Evolutionary conservation across 495 filamentous ascomycete genomes (phyloP).

Genomic region (Talaromyces thailandensis): DNA sequence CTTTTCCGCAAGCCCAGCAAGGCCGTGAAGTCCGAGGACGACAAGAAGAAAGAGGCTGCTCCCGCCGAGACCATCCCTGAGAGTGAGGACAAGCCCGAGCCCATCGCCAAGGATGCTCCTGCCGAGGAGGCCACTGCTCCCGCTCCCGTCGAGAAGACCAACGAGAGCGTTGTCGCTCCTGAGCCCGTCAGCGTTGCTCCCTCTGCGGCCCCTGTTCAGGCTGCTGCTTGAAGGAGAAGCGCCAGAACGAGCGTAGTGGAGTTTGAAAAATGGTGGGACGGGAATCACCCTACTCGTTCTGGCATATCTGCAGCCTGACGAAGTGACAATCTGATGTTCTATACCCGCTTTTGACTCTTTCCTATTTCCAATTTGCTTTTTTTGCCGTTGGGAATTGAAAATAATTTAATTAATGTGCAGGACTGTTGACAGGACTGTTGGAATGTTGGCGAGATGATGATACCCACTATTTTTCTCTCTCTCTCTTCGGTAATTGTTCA

Average conservation of each 20-base stretch:
- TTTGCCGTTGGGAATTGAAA: neutral
- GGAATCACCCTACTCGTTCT: conserved; percentile 15
- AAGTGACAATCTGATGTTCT: conserved; percentile 1
- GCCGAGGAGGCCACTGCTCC: conserved; percentile 28
- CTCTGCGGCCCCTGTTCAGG: conserved; percentile 36
- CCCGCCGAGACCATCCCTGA: conserved; percentile 29
- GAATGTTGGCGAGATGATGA: conserved; percentile 5
- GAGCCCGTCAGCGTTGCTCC: conserved; percentile 26
- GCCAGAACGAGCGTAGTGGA: conserved; percentile 21
- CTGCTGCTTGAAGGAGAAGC: conserved; percentile 35
- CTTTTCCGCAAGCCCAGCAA: conserved; percentile 51
- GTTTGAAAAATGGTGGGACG: conserved; percentile 39
- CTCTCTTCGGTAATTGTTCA: conserved; percentile 9
- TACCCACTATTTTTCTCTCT: conserved; percentile 26
- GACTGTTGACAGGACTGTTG: conserved; percentile 6
- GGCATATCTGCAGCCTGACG: conserved; percentile 14
- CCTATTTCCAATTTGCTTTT: neutral
- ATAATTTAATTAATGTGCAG: conserved; percentile 7
- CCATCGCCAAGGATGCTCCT: conserved; percentile 21
- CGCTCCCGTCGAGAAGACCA: conserved; percentile 13
- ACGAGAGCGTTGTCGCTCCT: conserved; percentile 4
- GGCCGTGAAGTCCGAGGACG: conserved; percentile 37
- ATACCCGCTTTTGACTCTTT: conserved; percentile 3
- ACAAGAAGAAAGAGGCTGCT: conserved; percentile 22
- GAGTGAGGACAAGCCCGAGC: conserved; percentile 18